A percentile compares a stretch with the other conserved stretches of the same genome.
Conservation (phyloP, 2,329 filamentous ascomycete species). For the Colletotrichum cereale region DNA sequence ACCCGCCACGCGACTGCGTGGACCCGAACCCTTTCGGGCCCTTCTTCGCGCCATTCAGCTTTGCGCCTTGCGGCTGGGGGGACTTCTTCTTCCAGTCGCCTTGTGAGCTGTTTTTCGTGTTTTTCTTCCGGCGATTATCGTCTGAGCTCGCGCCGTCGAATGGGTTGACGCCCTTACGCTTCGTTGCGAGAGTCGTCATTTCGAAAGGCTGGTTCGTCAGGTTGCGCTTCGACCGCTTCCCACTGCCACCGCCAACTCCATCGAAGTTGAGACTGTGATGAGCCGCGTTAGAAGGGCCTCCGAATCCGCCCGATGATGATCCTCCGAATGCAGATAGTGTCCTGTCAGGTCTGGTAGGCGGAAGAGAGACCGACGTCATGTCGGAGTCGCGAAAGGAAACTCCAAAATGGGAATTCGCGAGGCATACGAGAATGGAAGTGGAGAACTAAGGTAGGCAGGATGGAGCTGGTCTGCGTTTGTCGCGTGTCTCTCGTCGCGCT, state of each 20-base stretch:
- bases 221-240: slow-evolving; percentile 46
- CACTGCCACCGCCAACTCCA: slow-evolving; percentile 47
- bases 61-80: slow-evolving; percentile 19
- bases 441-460: slow-evolving; percentile 34
- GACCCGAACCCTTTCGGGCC: slow-evolving; percentile 24
- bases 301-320: slow-evolving; percentile 31
- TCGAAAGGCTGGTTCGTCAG: slow-evolving; percentile 44
- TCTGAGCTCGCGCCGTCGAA: slow-evolving; percentile 44
- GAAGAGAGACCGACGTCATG: slow-evolving; percentile 40
- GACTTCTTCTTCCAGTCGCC: slow-evolving; percentile 43
- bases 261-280: slow-evolving; percentile 48
- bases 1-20: slow-evolving; percentile 34
- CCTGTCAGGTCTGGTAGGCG: slow-evolving; percentile 35
- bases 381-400: slow-evolving; percentile 29
- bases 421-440: slow-evolving; percentile 32
- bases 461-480: slow-evolving; percentile 35
- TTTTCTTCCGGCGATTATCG: slow-evolving; percentile 39
- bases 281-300: slow-evolving; percentile 6
- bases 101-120: slow-evolving; percentile 41
- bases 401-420: slow-evolving; percentile 29
- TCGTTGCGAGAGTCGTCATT: slow-evolving; percentile 46
- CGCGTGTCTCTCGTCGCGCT: slow-evolving; percentile 26
- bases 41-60: slow-evolving; percentile 34
- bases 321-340: slow-evolving; percentile 18
- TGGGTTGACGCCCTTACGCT: slow-evolving; percentile 43